Conservation (phyloP, 2,329 filamentous ascomycete genomes). For the Shiraia sp. region DNA sequence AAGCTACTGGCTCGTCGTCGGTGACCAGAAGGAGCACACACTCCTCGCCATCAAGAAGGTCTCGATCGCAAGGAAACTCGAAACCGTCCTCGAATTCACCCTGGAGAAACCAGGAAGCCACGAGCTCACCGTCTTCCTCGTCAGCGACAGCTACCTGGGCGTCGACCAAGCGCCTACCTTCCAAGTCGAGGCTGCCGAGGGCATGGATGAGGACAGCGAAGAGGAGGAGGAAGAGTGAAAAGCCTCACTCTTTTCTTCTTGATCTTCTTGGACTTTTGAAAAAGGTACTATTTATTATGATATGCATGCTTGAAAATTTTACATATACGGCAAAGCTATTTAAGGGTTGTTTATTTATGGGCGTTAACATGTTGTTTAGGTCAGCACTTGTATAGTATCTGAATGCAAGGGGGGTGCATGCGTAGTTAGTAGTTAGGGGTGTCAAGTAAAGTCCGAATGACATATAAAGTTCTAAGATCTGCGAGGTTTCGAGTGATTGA, state of each 20-base stretch:
- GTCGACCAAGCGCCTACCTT: slow-evolving; percentile 96
- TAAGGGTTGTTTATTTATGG: no score
- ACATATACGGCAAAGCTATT: no score
- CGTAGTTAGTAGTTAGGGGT: no score
- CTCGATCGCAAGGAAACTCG: slow-evolving; percentile 77
- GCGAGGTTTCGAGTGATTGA: no score
- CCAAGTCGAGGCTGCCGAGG: slow-evolving; percentile 81
- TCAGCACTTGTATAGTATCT: no score
- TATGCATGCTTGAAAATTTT: no score
- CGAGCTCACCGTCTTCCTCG: slow-evolving; percentile 86
- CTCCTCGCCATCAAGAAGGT: slow-evolving; percentile 93
- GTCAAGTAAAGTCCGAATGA: no score
- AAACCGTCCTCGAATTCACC: slow-evolving; percentile 83
- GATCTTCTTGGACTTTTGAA: background rate
- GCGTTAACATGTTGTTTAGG: no score
- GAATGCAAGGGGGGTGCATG: no score
- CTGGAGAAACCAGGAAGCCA: slow-evolving; percentile 83
- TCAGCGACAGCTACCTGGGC: slow-evolving; percentile 96
- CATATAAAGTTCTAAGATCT: no score
- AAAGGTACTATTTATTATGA: no score
- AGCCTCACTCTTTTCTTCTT: background rate
- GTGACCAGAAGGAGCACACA: slow-evolving; percentile 85
- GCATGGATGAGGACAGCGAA: slow-evolving; percentile 91
- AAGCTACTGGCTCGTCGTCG: slow-evolving; percentile 98
- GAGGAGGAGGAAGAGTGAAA: slow-evolving; percentile 64